Percentiles rank a stretch among this genome's conserved stretches.
phyloP scores from a whole-genome alignment of 1,284 basidiomycete species.

The Coriolopsis trogii region DNA sequence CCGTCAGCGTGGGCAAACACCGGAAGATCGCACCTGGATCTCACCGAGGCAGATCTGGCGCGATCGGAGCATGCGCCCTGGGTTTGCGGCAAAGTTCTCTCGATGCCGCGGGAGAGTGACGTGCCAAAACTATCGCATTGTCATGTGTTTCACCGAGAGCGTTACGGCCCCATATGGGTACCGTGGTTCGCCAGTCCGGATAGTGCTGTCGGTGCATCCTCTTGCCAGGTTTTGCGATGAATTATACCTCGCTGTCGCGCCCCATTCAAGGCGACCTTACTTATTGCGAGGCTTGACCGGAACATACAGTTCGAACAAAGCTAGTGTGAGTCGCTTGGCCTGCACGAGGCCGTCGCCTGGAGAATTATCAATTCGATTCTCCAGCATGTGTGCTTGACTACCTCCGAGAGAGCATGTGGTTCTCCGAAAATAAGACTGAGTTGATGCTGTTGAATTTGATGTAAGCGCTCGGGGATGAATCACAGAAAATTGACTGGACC shows the following conservation, averaged over 20 bases:
- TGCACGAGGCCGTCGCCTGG: background rate
- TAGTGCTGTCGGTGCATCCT: too few relatives aligned
- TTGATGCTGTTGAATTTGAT: slow-evolving; percentile 4
- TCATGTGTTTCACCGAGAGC: background rate
- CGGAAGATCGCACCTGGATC: slow-evolving; percentile 5
- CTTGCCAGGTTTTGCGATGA: too few relatives aligned
- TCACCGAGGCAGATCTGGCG: slow-evolving; percentile 10
- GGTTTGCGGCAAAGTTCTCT: background rate
- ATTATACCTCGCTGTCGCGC: too few relatives aligned
- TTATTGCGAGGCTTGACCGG: too few relatives aligned
- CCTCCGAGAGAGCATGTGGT: background rate
- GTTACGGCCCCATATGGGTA: too few relatives aligned
- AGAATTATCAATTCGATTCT: background rate
- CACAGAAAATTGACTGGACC: background rate
- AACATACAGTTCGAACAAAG: too few relatives aligned
- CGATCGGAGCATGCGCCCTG: background rate
- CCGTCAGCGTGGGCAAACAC: slow-evolving; percentile 11
- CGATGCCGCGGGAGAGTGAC: too few relatives aligned
- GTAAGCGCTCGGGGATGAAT: slow-evolving; percentile 6
- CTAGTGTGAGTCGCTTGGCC: background rate
- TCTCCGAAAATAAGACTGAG: slow-evolving; percentile 2
- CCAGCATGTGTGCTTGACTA: background rate
- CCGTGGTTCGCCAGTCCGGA: background rate
- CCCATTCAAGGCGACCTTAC: too few relatives aligned
- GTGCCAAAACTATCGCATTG: background rate